Conservation (phyloP, 2,329 filamentous ascomycete species). For the Neocatenulostroma microsporum region DNA sequence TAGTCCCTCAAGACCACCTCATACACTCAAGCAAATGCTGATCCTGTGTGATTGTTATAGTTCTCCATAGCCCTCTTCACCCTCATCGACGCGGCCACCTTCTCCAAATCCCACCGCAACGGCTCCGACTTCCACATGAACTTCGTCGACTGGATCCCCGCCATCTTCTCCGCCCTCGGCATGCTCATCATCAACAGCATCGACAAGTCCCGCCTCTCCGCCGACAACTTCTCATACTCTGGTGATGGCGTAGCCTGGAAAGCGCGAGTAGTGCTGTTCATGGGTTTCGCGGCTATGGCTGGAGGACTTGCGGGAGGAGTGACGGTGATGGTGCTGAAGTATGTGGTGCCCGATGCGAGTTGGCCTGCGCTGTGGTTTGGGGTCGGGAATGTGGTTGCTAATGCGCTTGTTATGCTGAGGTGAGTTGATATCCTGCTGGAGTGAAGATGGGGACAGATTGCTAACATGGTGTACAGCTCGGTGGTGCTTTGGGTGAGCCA, state of each 20-base stretch:
- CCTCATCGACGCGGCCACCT: slow-evolving; percentile 58
- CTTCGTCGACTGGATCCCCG: slow-evolving; percentile 65
- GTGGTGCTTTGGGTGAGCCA: slow-evolving; percentile 62
- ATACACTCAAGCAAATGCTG: slow-evolving; percentile 2
- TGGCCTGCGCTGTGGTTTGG: slow-evolving; percentile 60
- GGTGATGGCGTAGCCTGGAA: slow-evolving; percentile 61
- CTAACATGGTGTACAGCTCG: slow-evolving; percentile 41
- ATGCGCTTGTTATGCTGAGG: slow-evolving; percentile 60
- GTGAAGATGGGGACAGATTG: slow-evolving; percentile 2
- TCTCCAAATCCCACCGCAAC: slow-evolving; percentile 55
- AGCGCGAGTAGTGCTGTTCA: slow-evolving; percentile 58
- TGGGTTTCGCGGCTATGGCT: slow-evolving; percentile 62
- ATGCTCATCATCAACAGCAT: slow-evolving; percentile 68
- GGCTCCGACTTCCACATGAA: slow-evolving; percentile 54
- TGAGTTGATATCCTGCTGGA: slow-evolving; percentile 30
- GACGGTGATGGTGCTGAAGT: slow-evolving; percentile 61
- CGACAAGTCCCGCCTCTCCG: slow-evolving; percentile 57
- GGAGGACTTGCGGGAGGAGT: slow-evolving; percentile 60
- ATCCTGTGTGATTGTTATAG: too few relatives aligned
- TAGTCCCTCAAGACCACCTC: too few relatives aligned
- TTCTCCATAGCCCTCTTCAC: slow-evolving; percentile 64
- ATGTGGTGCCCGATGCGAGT: slow-evolving; percentile 52
- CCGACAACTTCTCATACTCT: slow-evolving; percentile 57
- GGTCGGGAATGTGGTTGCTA: slow-evolving; percentile 58
- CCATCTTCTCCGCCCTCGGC: slow-evolving; percentile 60